Base-by-base conservation (phyloP, 2,329 filamentous ascomycete genomes). In the Hypocrella siamensis region DNA sequence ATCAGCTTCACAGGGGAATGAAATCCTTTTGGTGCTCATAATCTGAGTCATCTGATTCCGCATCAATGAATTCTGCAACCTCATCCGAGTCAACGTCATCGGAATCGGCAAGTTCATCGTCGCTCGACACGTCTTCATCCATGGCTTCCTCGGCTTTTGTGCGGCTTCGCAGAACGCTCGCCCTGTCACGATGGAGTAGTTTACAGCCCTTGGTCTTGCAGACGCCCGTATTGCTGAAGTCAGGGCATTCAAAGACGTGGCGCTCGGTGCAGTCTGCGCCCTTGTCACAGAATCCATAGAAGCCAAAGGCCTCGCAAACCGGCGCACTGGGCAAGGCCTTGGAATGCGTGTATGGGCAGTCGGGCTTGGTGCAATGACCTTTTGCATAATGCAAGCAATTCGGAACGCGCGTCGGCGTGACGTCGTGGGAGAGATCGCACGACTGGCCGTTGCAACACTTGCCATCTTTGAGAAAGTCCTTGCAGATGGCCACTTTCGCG, bases 211-310 rank as follows among this genome's bases (percentile, higher is more conserved):
- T 75, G 52, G 70, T 75, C 52, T 75, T 75, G 70, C 90, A 98
- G 39, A 66, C 63, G 46, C 88, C 88, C 38, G 72, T 83, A 58
- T 93, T 93, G 67, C 83, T 82, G 63, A 92, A 94, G 53, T 93
- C 81, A 39, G 90, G 88, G 56, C 90, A 96, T 56, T 96, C 88
- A 57, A 79, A 79, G 35, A 88, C 79, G 60, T 98, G 90, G 38
- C 85, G 79, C 40, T 90, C 75, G 37, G 71, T 57, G 57, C 90
- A 96, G 34, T 65, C 57, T 34, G 69, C 67, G 38, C 88, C 90
- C 51, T 80, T 81, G 38, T 80, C 76, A 61, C 90, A 96, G 56
- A 85, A 96, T 32, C 90, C 88, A 47, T 86, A 70, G 33, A 75
- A 72, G 18, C 82, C 88, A 61, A 98, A 96, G 15, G 72, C 60